These are phyloP conservation scores for Globisporangium emineosum DNA, from an alignment of 352 stramenopile species.

Conservation along the genomic window DNA sequence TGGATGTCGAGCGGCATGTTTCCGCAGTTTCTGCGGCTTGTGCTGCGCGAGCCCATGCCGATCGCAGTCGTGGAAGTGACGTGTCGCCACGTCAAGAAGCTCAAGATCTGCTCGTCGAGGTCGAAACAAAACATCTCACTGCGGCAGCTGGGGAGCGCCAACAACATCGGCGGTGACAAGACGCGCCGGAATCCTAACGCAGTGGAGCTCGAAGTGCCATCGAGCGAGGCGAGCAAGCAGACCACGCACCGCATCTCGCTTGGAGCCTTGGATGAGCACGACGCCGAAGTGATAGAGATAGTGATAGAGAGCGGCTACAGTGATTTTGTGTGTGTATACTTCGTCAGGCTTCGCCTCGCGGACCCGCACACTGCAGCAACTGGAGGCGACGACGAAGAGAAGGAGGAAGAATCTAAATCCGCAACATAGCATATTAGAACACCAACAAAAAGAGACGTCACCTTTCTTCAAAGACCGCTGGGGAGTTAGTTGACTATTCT, in stretches of 20 bases:
- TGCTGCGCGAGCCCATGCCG: conserved; percentile 54
- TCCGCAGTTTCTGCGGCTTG: conserved; percentile 65
- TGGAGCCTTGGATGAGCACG: conserved; percentile 2
- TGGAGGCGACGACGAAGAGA: conserved; percentile 4
- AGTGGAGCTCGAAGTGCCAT: conserved; percentile 31
- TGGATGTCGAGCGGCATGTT: conserved; percentile 77
- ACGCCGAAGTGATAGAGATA: conserved; percentile 57
- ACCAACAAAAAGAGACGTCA: not conserved
- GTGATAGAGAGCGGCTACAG: conserved; percentile 60
- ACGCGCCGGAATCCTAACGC: not conserved
- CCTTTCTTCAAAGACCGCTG: not conserved
- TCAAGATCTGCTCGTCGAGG: conserved; percentile 45
- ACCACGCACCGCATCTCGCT: conserved; percentile 54
- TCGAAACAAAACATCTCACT: conserved; percentile 29
- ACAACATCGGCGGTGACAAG: conserved; percentile 14
- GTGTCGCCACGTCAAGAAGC: conserved; percentile 55
- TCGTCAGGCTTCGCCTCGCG: conserved; percentile 26
- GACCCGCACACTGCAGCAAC: conserved; percentile 22
- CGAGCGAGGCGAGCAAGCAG: conserved; percentile 40
- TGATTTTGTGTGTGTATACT: conserved; percentile 73
- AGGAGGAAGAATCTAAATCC: conserved; percentile 1
- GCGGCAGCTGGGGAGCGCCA: not conserved
- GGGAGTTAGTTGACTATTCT: not conserved
- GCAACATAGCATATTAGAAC: conserved; percentile 10
- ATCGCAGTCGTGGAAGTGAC: conserved; percentile 65